Conservation (phyloP, 768 basidiomycete species). For the Amanita muscaria region DNA sequence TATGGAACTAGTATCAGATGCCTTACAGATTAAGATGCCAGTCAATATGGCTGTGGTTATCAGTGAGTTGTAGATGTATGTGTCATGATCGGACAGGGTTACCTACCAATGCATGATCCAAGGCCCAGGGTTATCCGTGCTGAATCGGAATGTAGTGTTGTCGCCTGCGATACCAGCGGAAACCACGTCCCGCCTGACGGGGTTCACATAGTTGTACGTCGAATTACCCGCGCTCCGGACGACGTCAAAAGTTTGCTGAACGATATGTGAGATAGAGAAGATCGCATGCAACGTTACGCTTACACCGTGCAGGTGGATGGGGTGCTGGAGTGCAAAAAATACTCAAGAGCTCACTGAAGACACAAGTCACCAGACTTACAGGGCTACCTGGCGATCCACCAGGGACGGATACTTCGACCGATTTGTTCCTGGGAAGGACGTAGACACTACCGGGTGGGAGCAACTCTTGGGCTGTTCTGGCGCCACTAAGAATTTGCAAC, state of each 20-base stretch:
- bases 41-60: conserved; percentile 47
- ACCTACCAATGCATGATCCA: conserved; percentile 42
- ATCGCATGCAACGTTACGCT: background rate
- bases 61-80: too few species aligned
- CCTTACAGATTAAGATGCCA: conserved; percentile 38
- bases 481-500: conserved; percentile 51
- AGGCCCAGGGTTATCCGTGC: conserved; percentile 42
- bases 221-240: conserved; percentile 30
- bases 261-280: background rate
- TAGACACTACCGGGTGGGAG: conserved; percentile 42
- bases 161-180: conserved; percentile 17
- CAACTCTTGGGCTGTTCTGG: conserved; percentile 34
- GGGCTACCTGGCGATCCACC: background rate
- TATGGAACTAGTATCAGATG: background rate
- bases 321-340: conserved; percentile 19
- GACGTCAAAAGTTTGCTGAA: conserved; percentile 37
- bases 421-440: conserved; percentile 33
- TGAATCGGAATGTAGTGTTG: conserved; percentile 41
- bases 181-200: conserved; percentile 46
- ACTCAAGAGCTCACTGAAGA: background rate
- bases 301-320: conserved; percentile 32
- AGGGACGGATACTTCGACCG: conserved; percentile 19
- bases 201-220: conserved; percentile 39
- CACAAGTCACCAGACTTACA: background rate
- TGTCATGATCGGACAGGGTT: background rate